Evolutionary conservation across 1,284 basidiomycete genomes (phyloP), one percentile per base, ranked within the genome.

Genomic region (Sanghuangporus baumii): DNA sequence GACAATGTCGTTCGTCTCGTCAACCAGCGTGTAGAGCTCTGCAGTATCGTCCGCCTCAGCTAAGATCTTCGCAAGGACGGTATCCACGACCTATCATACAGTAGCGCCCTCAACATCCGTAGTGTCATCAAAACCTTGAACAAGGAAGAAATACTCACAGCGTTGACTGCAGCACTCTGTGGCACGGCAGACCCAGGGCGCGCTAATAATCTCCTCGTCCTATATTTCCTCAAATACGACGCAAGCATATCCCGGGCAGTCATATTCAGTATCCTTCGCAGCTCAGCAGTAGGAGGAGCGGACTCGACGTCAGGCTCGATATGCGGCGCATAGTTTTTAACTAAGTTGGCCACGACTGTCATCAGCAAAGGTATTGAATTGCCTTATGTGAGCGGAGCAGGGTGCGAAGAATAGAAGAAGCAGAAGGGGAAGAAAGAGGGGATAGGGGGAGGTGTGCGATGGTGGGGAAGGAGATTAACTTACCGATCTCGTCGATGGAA

Each of bases 281-380:
- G 78, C 69, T 89, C 88, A 16, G 84, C 79, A 1, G 90, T 85
- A 2, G 87, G 79, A 14, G 85, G 81, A 5, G 91, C 87, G 31
- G 80, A 78, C 36, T 81, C 81, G 11, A 88, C 89, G 67, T 87
- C 81, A 16, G 91, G 89, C 51, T 84, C 75, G 67, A 94, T 80
- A 74, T 93, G 87, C 20, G 91, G 92, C 55, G 91, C 91, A 73
- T 94, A 94, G 73, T 94, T 94, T 79, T 82, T 83, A 80, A 93
- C 91, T 91, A 94, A 77, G 83, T 93, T 93, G 71, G 79, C 81
- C 75, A 83, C 81, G 83, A 94, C 91, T 94, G 78, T 68, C 50
- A 81, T 87, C 78, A 88, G 87, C 86, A 82, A 79, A 80, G 74
- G 74, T 73, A 67, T 46, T 16, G 43, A n/a, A n/a, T 16, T 16